These are phyloP conservation scores for Leucaena leucocephala DNA, from an alignment of 306 rosid genomes.

Conservation along the genomic window DNA sequence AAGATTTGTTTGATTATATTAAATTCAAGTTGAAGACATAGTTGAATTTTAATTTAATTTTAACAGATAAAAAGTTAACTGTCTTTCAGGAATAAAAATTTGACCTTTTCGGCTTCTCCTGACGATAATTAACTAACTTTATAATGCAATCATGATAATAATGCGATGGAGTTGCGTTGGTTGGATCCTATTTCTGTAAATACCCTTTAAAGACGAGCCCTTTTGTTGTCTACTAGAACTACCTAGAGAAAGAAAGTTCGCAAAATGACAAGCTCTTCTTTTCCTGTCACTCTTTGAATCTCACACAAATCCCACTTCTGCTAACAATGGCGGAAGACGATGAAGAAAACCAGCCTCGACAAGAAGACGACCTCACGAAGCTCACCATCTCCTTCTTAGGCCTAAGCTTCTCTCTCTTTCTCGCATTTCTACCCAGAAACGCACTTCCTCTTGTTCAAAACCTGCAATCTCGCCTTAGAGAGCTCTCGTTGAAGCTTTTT, in stretches of 20 bases:
- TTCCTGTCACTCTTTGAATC: constrained; percentile 7
- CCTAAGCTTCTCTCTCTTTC: constrained; percentile 55
- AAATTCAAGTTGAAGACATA: no score
- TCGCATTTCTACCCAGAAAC: constrained; percentile 58
- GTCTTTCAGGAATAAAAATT: no score
- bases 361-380: constrained; percentile 41
- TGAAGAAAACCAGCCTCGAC: background rate
- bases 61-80: no score
- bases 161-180: background rate
- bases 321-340: constrained; percentile 28
- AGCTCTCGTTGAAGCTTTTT: constrained; percentile 38
- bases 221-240: background rate
- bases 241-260: background rate
- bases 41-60: no score
- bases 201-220: constrained; percentile 6
- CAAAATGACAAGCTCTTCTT: constrained; percentile 30
- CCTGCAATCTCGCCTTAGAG: constrained; percentile 38
- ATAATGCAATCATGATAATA: background rate
- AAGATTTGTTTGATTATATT: no score
- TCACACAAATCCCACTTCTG: background rate
- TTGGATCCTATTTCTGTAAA: constrained; percentile 26
- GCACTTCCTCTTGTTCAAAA: constrained; percentile 27
- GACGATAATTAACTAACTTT: background rate
- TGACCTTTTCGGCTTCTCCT: background rate
- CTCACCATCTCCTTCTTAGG: constrained; percentile 56